Percentiles rank a stretch among this genome's conserved stretches.
Evolutionary conservation across 2,329 filamentous ascomycete species (phyloP).

Genomic region (Epichloe bromicola): DNA sequence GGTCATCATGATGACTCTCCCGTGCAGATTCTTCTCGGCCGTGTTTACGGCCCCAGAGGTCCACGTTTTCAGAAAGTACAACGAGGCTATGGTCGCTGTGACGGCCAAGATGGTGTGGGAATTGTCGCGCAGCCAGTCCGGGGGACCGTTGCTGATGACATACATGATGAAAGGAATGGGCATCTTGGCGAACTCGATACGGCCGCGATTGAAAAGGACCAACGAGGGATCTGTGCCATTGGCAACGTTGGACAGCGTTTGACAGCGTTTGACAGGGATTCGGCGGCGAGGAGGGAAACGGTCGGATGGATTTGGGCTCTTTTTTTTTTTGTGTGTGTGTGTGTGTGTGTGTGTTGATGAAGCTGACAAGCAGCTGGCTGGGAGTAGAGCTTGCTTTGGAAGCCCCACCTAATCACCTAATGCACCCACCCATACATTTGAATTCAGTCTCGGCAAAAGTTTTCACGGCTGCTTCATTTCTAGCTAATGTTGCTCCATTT

Average conservation of each 20-base stretch:
- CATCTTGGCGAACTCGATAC: constrained; percentile 23
- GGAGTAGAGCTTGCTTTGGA: too few species aligned
- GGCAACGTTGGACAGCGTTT: neutral
- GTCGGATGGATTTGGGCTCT: too few species aligned
- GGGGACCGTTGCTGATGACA: constrained; percentile 34
- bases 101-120: constrained; percentile 29
- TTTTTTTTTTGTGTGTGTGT: too few species aligned
- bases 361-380: too few species aligned
- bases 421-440: too few species aligned
- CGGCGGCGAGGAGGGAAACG: too few species aligned
- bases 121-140: constrained; percentile 33
- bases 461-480: too few species aligned
- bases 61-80: constrained; percentile 54
- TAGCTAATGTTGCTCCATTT: too few species aligned
- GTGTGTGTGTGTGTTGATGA: too few species aligned
- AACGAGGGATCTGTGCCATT: neutral
- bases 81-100: constrained; percentile 20
- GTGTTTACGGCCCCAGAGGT: constrained; percentile 62
- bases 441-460: too few species aligned
- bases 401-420: too few species aligned
- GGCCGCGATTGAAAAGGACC: neutral
- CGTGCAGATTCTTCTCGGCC: constrained; percentile 77
- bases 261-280: neutral
- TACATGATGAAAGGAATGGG: constrained; percentile 38
- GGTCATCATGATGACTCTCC: constrained; percentile 86